Conservation (phyloP, 768 basidiomycete species). For the Clathrus columnatus region DNA sequence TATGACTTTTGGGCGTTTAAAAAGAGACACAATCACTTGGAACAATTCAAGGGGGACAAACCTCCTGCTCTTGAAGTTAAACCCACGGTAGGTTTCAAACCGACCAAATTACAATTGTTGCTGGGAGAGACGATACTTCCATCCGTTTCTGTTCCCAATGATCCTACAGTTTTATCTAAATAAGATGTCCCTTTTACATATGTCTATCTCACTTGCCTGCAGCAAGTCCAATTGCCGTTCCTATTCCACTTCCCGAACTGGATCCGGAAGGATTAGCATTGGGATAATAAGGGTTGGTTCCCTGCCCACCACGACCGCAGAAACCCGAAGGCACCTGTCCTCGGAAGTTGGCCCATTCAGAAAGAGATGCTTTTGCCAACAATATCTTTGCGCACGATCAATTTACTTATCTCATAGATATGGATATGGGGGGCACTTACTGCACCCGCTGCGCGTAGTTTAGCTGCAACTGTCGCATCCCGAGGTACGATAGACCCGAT, state of each 20-base stretch:
- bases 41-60: slow-evolving; percentile 9
- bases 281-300: slow-evolving; percentile 41
- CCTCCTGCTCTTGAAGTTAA: slow-evolving; percentile 31
- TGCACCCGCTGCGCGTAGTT: slow-evolving; percentile 25
- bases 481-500: slow-evolving; percentile 25
- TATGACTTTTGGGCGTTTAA: slow-evolving; percentile 25
- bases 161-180: slow-evolving; percentile 36
- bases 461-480: slow-evolving; percentile 23
- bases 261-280: slow-evolving; percentile 49
- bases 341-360: slow-evolving; percentile 44
- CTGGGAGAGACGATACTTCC: slow-evolving; percentile 41
- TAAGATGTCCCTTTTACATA: slow-evolving; percentile 16
- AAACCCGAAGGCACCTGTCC: slow-evolving; percentile 41
- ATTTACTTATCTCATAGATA: not conserved
- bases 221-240: slow-evolving; percentile 43
- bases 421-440: not conserved
- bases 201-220: slow-evolving; percentile 19
- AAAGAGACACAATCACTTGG: too few species aligned
- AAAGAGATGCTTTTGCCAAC: slow-evolving; percentile 47
- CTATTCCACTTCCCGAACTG: slow-evolving; percentile 50
- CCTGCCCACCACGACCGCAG: slow-evolving; percentile 49
- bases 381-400: not conserved
- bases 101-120: slow-evolving; percentile 34
- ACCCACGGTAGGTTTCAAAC: slow-evolving; percentile 33
- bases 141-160: slow-evolving; percentile 40